Base-by-base conservation (phyloP, 129 eudicot genomes). In the Flaveria ramosissima region DNA sequence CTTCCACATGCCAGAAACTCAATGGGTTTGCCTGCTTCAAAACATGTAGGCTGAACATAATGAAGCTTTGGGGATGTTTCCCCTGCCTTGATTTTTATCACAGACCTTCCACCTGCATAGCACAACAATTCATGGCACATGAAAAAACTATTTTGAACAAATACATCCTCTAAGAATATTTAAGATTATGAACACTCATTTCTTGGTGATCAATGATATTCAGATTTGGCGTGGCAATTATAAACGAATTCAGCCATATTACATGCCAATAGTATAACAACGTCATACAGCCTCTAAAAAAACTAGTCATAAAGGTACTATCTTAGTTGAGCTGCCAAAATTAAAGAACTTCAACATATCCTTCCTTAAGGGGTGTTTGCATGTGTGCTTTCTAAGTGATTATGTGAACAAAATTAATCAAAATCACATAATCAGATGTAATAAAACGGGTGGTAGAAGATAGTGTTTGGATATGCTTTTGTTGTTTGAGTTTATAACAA, bases 11-110 rank as follows among this genome's bases (percentile, higher is more conserved):
- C 96, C 71, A 93, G 79, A 71, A 93, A 86, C 67, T 93, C 87
- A 79, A 93, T 85, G 52, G 98, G 97, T 80, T 85, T 89, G 46
- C 98, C 98, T 59, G 97, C 98, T 88, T 90, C 98, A 81, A 93
- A 90, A 74, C 84, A 90, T 42, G 90, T 71, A 76, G 98, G 98
- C 70, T 88, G 80, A 45, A 90, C 81, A 72, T 83, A 93, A 74
- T 93, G 97, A 80, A 93, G 98, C 84, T 84, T 87, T 36, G 98
- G 98, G 66, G 88, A 75, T 51, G 48, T 84, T 71, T 74, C 84
- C 36, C 75, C 84, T 73, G 82, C 79, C 80, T 80, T 87, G 26
- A 86, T 75, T 83, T 83, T 83, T 57, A 86, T 72, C 67, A 93
- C 89, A 3, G 96, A 88, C 53, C 80, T 74, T 84, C 93, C 96